Evolutionary conservation across 139 green algal genomes (phyloP).

Genomic region (Chlamydomonas asymmetrica): DNA sequence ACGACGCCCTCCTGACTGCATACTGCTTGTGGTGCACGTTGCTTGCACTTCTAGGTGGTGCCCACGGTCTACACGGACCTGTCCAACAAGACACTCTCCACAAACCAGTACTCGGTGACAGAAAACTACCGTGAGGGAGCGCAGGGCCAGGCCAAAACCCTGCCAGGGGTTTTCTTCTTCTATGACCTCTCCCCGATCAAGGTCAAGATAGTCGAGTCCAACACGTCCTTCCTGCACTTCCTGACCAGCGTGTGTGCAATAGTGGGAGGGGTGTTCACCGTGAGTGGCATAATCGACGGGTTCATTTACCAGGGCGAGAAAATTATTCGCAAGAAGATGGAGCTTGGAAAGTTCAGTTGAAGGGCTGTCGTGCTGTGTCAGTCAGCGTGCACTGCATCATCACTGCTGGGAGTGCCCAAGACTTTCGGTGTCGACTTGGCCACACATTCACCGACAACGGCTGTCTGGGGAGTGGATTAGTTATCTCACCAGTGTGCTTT

Average conservation of each 20-base stretch:
- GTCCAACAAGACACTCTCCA: conserved; percentile 66
- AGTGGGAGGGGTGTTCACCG: conserved; percentile 95
- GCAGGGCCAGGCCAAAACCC: conserved; percentile 27
- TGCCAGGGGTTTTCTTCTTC: conserved; percentile 97
- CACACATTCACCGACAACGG: too few relatives aligned
- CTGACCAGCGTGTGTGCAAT: conserved; percentile 95
- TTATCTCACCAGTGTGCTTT: not conserved
- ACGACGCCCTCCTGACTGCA: not conserved
- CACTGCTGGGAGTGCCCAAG: not conserved
- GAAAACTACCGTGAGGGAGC: conserved; percentile 90
- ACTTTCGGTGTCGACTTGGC: too few relatives aligned
- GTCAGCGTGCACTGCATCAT: not conserved
- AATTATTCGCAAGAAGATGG: conserved; percentile 92
- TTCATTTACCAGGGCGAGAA: conserved; percentile 83
- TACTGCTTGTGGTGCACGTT: too few relatives aligned
- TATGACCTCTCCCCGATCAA: conserved; percentile 98
- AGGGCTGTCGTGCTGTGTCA: not conserved
- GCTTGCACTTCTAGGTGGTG: conserved; percentile 85
- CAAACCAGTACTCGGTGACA: conserved; percentile 96
- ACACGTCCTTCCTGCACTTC: conserved; percentile 87
- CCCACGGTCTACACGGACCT: conserved; percentile 85
- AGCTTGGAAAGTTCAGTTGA: conserved; percentile 87
- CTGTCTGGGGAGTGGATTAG: not conserved
- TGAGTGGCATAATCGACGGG: conserved; percentile 92
- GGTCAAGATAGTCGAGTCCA: conserved; percentile 77